These are phyloP conservation scores for Plenodomus tracheiphilus DNA, from an alignment of 2,329 filamentous ascomycete genomes.

Conservation along the genomic window DNA sequence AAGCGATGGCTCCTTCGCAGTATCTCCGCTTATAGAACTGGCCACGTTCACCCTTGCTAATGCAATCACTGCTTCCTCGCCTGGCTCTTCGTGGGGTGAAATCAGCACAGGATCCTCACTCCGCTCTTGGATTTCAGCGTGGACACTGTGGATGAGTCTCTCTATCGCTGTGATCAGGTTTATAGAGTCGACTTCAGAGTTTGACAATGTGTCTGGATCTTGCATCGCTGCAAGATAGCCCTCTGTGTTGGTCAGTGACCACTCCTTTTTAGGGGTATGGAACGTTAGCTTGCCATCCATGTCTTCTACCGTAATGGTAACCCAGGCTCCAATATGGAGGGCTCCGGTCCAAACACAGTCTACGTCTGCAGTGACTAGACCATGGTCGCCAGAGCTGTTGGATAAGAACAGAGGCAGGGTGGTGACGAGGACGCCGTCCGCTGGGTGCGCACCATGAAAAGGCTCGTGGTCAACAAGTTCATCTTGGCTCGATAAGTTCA, in stretches of 20 bases:
- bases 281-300: background rate
- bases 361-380: background rate
- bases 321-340: background rate
- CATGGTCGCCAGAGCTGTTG: background rate
- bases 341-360: background rate
- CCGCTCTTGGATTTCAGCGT: too few species aligned
- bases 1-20: background rate
- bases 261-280: too few species aligned
- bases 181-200: too few species aligned
- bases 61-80: too few species aligned
- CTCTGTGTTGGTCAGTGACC: too few species aligned
- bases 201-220: too few species aligned
- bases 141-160: too few species aligned
- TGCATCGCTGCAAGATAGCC: too few species aligned
- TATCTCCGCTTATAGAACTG: background rate
- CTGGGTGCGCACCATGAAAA: background rate
- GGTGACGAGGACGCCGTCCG: background rate
- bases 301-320: background rate
- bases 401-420: background rate
- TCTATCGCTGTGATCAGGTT: too few species aligned
- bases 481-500: too few species aligned
- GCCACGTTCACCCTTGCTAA: background rate
- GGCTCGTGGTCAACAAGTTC: background rate
- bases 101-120: too few species aligned
- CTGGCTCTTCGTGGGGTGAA: too few species aligned